Evolutionary conservation across 345 rosid species (phyloP).

Genomic region (Linum tenue): DNA sequence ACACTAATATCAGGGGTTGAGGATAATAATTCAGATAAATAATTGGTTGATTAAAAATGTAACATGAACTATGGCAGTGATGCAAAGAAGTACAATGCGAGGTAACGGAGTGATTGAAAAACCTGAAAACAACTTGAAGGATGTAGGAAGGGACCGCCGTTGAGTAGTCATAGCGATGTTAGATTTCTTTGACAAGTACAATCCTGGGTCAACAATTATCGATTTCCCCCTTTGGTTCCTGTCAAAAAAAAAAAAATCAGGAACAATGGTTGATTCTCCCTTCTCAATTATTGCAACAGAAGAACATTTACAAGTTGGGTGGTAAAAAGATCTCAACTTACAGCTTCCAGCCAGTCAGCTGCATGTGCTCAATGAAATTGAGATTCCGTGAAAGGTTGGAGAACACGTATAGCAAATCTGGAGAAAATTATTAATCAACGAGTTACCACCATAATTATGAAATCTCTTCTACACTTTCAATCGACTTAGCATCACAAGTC

Average conservation of each 20-base stretch:
- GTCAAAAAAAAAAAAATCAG: slow-evolving; percentile 13
- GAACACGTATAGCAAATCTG: slow-evolving; percentile 72
- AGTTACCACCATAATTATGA: not conserved
- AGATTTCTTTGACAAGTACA: slow-evolving; percentile 82
- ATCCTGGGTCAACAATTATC: slow-evolving; percentile 88
- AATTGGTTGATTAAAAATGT: not conserved
- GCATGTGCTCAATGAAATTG: slow-evolving; percentile 75
- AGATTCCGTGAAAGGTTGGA: slow-evolving; percentile 65
- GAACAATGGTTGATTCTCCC: not conserved
- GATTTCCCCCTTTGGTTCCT: slow-evolving; percentile 84
- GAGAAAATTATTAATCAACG: slow-evolving; percentile 5
- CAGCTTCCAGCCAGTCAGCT: slow-evolving; percentile 88
- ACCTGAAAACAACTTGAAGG: slow-evolving; percentile 90
- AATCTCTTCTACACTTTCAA: not conserved
- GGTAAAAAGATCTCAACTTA: slow-evolving; percentile 29
- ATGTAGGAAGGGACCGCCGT: slow-evolving; percentile 76
- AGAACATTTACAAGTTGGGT: not conserved
- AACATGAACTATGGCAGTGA: not conserved
- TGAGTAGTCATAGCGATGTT: slow-evolving; percentile 83
- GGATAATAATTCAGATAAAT: not conserved
- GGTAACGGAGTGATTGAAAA: not conserved
- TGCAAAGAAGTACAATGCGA: not conserved
- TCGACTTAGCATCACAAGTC: too few species aligned
- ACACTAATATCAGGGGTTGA: not conserved
- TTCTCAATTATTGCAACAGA: not conserved